Evolutionary conservation across 352 stramenopile species (phyloP), one percentile per base, ranked within the genome.

Genomic region (Globisporangium recalcitrans): DNA sequence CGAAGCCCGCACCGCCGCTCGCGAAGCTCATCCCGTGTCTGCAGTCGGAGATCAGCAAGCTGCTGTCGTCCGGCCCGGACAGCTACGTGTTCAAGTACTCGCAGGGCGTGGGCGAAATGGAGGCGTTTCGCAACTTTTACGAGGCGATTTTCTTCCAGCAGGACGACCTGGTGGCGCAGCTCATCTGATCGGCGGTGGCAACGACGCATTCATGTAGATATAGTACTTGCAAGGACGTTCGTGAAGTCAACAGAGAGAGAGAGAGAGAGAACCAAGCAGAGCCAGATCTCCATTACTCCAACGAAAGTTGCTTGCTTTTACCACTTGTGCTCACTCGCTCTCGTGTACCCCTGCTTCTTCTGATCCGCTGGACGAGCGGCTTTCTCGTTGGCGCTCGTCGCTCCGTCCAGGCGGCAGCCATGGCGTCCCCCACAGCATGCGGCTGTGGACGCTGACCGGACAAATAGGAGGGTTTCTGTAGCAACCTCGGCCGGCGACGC

Each of bases 71-170:
- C 10, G 63, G 71, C 0, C 67, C 73, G 0, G 72, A 87, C 48
- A 86, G 72, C 62, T 87, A 91, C 59, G 69, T 81, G 40, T 57
- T 68, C 27, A 91, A 90, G 68, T 91, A 93, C 71, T 93, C 83
- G 19, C 81, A 90, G 46, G 80, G 80, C 10, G 71, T 93, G 53
- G 79, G 73, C 22, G 81, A 91, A 64, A 85, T 93, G 67, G 81
- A 90, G 49, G 69, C 79, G n/a, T 93, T 93, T 55, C 81, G 80
- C n/a, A 80, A 77, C 58, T 93, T 93, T 58, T 93, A 93, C 71
- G 81, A 91, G 59, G 80, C 83, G 14, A 83, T 91, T 57, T 93
- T 93, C 69, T 91, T 91, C 56, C 74, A 90, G 64, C 70, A 87
- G 57, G 73, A 76, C 48, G 67, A 68, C 21, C 64, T 72, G 40